Percentiles rank a stretch among this genome's conserved stretches.
These are phyloP conservation scores for Pseudonectria buxi DNA, from an alignment of 2,329 filamentous ascomycete genomes.

Conservation along the genomic window DNA sequence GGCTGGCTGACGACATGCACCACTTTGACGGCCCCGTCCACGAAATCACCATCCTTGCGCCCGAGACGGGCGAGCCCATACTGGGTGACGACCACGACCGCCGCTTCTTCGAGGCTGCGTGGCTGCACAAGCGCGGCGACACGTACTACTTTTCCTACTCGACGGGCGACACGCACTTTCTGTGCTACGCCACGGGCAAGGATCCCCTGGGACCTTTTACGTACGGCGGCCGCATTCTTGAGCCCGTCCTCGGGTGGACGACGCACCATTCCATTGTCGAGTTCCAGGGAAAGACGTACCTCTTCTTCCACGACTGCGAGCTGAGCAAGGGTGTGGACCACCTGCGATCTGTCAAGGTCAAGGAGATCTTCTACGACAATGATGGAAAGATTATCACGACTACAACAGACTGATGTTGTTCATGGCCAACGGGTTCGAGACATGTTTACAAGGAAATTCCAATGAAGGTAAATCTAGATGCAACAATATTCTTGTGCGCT, in stretches of 20 bases:
- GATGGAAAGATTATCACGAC: constrained; percentile 52
- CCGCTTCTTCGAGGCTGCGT: constrained; percentile 75
- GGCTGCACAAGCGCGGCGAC: constrained; percentile 66
- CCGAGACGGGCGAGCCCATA: constrained; percentile 52
- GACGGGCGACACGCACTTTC: constrained; percentile 69
- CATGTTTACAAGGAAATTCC: not conserved
- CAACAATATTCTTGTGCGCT: not conserved
- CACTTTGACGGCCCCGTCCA: constrained; percentile 48
- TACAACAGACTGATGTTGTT: constrained; percentile 17
- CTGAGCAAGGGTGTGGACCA: constrained; percentile 64
- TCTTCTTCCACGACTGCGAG: constrained; percentile 72
- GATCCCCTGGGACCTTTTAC: constrained; percentile 66
- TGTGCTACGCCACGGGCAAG: constrained; percentile 61
- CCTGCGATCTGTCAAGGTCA: constrained; percentile 65
- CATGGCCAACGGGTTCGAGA: not conserved
- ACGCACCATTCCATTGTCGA: constrained; percentile 76
- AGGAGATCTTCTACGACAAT: constrained; percentile 66
- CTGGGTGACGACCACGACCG: constrained; percentile 62
- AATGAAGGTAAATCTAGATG: not conserved
- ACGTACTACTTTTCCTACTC: constrained; percentile 73
- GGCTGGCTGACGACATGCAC: constrained; percentile 59
- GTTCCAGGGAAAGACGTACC: constrained; percentile 63
- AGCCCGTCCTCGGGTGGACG: constrained; percentile 74
- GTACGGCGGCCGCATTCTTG: constrained; percentile 63
- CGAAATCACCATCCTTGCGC: constrained; percentile 58